A percentile compares a stretch with the other conserved stretches of the same genome.
phyloP scores from a whole-genome alignment of 371 early-diverging fungal species.

The Actinomortierella ambigua region DNA sequence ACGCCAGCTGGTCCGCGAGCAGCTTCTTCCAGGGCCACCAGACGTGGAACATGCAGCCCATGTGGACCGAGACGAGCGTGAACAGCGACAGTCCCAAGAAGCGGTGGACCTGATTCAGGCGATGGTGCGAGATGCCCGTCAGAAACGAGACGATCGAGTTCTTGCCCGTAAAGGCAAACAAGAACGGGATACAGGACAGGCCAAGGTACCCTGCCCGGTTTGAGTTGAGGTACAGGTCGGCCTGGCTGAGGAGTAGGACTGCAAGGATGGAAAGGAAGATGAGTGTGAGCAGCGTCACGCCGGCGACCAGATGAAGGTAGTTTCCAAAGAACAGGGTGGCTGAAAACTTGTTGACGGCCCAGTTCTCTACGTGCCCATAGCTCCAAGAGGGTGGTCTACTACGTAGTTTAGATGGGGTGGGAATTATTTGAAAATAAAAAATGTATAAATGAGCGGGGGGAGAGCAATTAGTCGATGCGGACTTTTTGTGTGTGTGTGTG shows the following conservation, averaged over 20 bases:
- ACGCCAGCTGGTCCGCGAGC: conserved; percentile 42
- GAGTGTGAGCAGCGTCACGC: conserved; percentile 47
- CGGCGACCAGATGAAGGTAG: conserved; percentile 50
- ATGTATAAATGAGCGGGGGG: too few relatives aligned
- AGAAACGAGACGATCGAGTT: conserved; percentile 55
- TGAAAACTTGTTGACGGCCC: conserved; percentile 52
- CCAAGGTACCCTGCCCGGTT: conserved; percentile 64
- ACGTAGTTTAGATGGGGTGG: background rate
- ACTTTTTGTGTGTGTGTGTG: too few relatives aligned
- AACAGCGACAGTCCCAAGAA: conserved; percentile 52
- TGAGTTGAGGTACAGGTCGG: conserved; percentile 55
- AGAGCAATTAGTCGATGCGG: too few relatives aligned
- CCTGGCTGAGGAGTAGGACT: conserved; percentile 48
- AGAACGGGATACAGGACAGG: conserved; percentile 58
- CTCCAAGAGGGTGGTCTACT: conserved; percentile 17
- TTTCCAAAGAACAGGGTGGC: conserved; percentile 47
- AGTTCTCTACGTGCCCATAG: conserved; percentile 43
- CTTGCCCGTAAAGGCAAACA: conserved; percentile 63
- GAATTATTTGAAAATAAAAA: too few relatives aligned
- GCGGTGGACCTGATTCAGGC: conserved; percentile 59
- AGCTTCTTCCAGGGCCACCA: conserved; percentile 58
- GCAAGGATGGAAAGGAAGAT: conserved; percentile 49
- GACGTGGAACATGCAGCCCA: conserved; percentile 48
- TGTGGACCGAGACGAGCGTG: conserved; percentile 57
- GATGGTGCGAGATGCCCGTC: conserved; percentile 60